phyloP scores from a whole-genome alignment of 2,329 filamentous ascomycete species.

The Botrytis aclada region DNA sequence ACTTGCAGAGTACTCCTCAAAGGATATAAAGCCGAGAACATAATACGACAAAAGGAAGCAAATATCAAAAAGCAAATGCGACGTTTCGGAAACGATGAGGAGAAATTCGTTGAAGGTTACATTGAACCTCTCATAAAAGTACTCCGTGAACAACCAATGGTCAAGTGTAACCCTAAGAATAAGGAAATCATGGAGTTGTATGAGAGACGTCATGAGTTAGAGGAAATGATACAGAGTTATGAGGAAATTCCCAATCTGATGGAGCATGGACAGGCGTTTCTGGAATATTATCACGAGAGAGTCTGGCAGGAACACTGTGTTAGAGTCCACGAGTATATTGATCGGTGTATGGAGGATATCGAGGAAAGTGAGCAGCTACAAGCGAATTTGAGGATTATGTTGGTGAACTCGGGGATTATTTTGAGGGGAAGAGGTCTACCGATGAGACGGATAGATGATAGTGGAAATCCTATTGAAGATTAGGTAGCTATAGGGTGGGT shows the following conservation, averaged over 20 bases:
- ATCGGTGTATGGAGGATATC: not conserved
- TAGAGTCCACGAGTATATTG: not conserved
- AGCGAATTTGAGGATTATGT: not conserved
- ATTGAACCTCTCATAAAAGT: not conserved
- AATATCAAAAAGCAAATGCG: not conserved
- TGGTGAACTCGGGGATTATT: not conserved
- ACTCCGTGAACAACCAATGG: not conserved
- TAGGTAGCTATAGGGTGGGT: not conserved
- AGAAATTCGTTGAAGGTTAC: not conserved
- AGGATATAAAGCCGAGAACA: not conserved
- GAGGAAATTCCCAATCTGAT: not conserved
- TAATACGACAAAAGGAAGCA: not conserved
- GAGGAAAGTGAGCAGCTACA: not conserved
- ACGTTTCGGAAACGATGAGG: not conserved
- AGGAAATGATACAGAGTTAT: not conserved
- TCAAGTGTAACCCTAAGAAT: not conserved
- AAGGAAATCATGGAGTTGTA: not conserved
- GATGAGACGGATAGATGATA: not conserved
- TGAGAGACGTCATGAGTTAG: not conserved
- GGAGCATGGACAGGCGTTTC: not conserved
- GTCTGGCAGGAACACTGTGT: not conserved
- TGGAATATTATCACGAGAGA: not conserved
- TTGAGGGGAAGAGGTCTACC: not conserved
- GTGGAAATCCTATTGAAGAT: not conserved
- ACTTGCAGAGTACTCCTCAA: not conserved